A percentile compares a stretch with the other conserved stretches of the same genome.
phyloP scores from a whole-genome alignment of 2,329 filamentous ascomycete species.

The Pseudogymnoascus verrucosus region DNA sequence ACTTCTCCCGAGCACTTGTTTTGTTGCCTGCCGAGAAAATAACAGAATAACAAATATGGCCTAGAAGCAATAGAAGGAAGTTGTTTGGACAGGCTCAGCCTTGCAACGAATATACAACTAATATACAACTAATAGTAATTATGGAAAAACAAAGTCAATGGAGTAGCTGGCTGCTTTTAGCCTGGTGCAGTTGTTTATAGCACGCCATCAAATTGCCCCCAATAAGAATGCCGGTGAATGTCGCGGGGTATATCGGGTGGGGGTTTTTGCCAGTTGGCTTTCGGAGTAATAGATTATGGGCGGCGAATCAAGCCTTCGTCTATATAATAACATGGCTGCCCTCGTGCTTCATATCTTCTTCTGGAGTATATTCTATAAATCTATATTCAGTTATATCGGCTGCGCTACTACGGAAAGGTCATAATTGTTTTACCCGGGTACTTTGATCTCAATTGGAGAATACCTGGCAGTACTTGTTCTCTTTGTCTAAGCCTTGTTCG shows the following conservation, averaged over 20 bases:
- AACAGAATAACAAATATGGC: not conserved
- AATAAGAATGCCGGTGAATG: constrained; percentile 2
- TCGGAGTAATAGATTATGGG: constrained; percentile 3
- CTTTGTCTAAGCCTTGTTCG: not conserved
- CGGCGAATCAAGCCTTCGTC: constrained; percentile 2
- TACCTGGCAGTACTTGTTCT: not conserved
- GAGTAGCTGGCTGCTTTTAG: not conserved
- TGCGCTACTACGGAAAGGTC: not conserved
- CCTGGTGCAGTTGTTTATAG: constrained; percentile 1
- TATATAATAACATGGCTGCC: constrained; percentile 6
- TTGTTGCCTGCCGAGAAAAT: not conserved
- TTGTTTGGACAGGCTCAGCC: not conserved
- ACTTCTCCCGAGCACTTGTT: not conserved
- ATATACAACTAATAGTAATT: constrained; percentile 5
- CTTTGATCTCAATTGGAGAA: not conserved
- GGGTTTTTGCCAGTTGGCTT: constrained; percentile 8
- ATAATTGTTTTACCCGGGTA: not conserved
- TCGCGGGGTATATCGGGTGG: constrained; percentile 3
- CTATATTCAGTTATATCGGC: not conserved
- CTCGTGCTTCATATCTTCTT: constrained; percentile 4
- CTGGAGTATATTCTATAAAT: not conserved
- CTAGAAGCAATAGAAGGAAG: constrained; percentile 7
- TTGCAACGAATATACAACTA: not conserved
- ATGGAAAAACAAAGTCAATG: constrained; percentile 6
- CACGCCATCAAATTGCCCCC: constrained; percentile 4